Evolutionary conservation across 2,329 filamentous ascomycete species (phyloP).

Genomic region (Fusarium sp.): DNA sequence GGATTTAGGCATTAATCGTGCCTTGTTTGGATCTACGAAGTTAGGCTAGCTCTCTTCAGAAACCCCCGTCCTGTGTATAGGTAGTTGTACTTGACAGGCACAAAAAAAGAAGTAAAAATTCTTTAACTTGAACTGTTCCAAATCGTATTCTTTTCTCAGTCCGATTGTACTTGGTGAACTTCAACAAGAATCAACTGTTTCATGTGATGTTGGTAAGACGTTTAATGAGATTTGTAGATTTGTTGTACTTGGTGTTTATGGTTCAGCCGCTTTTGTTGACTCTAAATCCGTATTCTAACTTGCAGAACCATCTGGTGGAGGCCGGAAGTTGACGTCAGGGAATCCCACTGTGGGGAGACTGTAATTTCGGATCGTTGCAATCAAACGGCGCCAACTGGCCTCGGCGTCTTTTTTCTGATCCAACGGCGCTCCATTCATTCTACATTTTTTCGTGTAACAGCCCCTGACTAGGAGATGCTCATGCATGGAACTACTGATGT

Average conservation of each 20-base stretch:
- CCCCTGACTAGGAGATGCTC: constrained; percentile 39
- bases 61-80: constrained; percentile 53
- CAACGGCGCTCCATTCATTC: constrained; percentile 11
- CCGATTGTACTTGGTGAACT: neutral
- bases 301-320: constrained; percentile 22
- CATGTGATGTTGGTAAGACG: neutral
- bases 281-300: constrained; percentile 2
- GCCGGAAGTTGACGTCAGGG: constrained; percentile 43
- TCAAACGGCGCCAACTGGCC: constrained; percentile 14
- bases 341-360: constrained; percentile 39
- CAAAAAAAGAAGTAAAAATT: constrained; percentile 56
- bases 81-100: constrained; percentile 56
- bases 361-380: constrained; percentile 41
- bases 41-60: constrained; percentile 42
- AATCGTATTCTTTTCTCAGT: constrained; percentile 34
- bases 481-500: constrained; percentile 28
- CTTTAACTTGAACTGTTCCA: constrained; percentile 36
- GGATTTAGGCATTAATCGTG: constrained; percentile 42
- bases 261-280: constrained; percentile 11
- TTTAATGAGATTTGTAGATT: neutral
- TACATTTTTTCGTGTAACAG: neutral
- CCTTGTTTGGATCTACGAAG: constrained; percentile 43
- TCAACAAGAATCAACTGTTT: constrained; percentile 1
- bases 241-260: constrained; percentile 3
- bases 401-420: constrained; percentile 10